Evolutionary conservation across 2,329 filamentous ascomycete genomes (phyloP).

Genomic region (Aspergillus ibericus): DNA sequence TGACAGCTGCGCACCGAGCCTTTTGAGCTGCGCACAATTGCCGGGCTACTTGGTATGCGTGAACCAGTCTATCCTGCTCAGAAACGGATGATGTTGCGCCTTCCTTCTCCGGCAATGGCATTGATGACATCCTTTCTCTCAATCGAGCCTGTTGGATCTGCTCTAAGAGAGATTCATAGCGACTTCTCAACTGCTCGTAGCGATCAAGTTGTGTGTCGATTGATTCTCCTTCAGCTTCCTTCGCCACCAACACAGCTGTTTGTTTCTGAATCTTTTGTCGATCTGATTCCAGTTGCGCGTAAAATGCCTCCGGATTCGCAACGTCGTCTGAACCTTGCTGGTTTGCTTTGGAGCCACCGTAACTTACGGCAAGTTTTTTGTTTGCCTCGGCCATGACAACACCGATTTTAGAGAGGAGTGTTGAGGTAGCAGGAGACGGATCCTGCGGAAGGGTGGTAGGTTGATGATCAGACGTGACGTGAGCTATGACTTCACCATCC

Average conservation of each 20-base stretch:
- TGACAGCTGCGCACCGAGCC: constrained; percentile 36
- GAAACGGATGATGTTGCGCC: constrained; percentile 18
- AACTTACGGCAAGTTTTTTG: constrained; percentile 61
- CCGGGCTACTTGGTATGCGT: constrained; percentile 32
- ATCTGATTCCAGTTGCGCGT: constrained; percentile 46
- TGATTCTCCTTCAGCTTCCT: constrained; percentile 38
- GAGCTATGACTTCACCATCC: constrained; percentile 27
- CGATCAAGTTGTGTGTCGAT: constrained; percentile 40
- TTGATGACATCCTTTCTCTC: constrained; percentile 28
- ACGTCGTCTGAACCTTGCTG: constrained; percentile 50
- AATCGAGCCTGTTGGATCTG: constrained; percentile 43
- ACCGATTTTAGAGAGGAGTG: constrained; percentile 68
- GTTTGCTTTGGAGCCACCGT: constrained; percentile 64
- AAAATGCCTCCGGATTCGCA: constrained; percentile 43
- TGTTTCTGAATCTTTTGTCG: constrained; percentile 46
- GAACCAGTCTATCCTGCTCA: constrained; percentile 32
- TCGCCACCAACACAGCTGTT: constrained; percentile 34
- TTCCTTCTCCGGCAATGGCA: constrained; percentile 16
- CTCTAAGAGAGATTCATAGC: constrained; percentile 47
- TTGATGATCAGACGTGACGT: constrained; percentile 32
- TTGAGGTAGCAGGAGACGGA: constrained; percentile 64
- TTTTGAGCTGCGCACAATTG: constrained; percentile 37
- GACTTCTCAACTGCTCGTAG: constrained; percentile 37
- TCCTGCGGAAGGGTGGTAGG: constrained; percentile 38
- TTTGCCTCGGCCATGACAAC: constrained; percentile 71